These are phyloP conservation scores for Trametes sp. DNA, from an alignment of 1,284 basidiomycete genomes.

Conservation along the genomic window DNA sequence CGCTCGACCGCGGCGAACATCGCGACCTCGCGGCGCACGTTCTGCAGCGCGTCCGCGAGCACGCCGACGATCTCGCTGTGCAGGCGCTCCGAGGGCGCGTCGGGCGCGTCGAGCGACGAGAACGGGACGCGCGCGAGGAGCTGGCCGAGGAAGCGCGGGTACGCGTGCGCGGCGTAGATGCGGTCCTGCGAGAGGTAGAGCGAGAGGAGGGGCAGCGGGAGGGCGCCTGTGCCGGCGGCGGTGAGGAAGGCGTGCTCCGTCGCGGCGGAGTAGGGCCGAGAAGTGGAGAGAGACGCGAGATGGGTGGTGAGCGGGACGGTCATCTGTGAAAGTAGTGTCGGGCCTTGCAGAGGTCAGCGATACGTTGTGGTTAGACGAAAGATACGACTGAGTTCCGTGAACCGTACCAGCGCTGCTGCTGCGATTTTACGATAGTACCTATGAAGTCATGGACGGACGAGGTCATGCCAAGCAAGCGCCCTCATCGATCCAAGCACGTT, in stretches of 20 bases:
- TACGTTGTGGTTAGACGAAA: background rate
- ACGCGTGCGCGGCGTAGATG: constrained; percentile 73
- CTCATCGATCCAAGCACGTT: background rate
- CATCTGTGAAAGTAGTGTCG: background rate
- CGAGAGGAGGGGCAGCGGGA: constrained; percentile 55
- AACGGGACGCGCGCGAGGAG: constrained; percentile 63
- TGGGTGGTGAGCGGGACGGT: constrained; percentile 37
- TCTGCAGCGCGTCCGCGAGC: constrained; percentile 60
- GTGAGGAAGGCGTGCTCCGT: constrained; percentile 63
- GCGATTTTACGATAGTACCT: constrained; percentile 6
- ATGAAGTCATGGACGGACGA: constrained; percentile 14
- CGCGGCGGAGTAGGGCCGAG: constrained; percentile 53
- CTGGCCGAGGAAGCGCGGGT: constrained; percentile 66
- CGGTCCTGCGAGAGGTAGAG: constrained; percentile 73
- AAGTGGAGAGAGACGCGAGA: constrained; percentile 47
- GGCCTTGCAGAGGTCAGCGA: background rate
- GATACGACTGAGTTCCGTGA: too few species aligned
- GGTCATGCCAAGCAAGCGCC: background rate
- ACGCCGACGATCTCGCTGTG: constrained; percentile 56
- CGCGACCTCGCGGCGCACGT: constrained; percentile 64
- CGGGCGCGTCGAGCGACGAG: constrained; percentile 43
- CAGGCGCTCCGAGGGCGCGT: constrained; percentile 44
- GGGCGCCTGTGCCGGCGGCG: constrained; percentile 57
- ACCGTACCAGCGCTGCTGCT: background rate
- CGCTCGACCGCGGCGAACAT: constrained; percentile 66